Evolutionary conservation across 306 rosid species (phyloP), one percentile per base, ranked within the genome.

Genomic region (Pyrus betulifolia): DNA sequence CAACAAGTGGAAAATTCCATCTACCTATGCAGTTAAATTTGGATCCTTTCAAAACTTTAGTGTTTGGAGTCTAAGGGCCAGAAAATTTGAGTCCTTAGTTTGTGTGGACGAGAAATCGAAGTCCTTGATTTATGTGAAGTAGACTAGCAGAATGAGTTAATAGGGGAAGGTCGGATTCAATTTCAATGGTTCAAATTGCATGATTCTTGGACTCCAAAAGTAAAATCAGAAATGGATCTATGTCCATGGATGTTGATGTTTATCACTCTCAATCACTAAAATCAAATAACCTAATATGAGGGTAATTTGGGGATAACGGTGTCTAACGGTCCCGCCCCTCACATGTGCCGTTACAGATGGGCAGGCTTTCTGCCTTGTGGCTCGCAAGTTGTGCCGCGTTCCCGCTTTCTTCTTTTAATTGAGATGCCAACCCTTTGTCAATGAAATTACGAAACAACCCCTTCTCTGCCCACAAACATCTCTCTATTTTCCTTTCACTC

Each of bases 281-380:
- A 54, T 55, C 2, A 22, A 19, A 19, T 9, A 33, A 55, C 71
- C 3, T 7, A 25, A 19, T 3, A 7, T 2, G 59, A 71, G 94
- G 96, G 82, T 75, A 79, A 28, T 10, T 64, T 72, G 21, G 86
- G 87, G 74, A 86, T 60, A 5, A 23, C 30, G 52, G 18, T n/a
- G 4, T 6, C 74, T 64, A 71, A 79, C 82, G 83, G 80, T 82
- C 84, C 86, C 45, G 90, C 89, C 80, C 79, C 83, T 86, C 85
- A 49, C 96, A 91, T 91, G 98, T 89, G 91, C 86, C 87, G 79
- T 88, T 78, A 84, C 90, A 87, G 93, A 84, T 21, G 86, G 83
- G 83, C 93, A 88, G 88, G 88, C 93, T 93, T 89, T 89, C 80
- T 70, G 77, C 84, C 74, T 68, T 67, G 76, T 79, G 87, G 89